phyloP scores from a whole-genome alignment of 2,329 filamentous ascomycete genomes.

The Ascochyta viciae-villosae region DNA sequence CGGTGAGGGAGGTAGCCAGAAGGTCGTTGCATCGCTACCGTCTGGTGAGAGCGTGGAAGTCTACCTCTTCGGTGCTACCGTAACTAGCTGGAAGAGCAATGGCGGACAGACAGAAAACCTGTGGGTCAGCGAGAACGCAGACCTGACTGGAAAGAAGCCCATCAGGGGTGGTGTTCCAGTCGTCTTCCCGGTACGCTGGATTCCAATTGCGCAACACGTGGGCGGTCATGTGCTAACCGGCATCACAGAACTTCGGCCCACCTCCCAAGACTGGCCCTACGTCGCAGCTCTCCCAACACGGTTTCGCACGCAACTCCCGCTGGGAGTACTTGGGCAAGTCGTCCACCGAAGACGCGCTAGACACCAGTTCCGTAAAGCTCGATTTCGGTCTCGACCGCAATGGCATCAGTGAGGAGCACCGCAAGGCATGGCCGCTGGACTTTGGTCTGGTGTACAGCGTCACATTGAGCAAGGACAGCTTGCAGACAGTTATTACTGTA shows the following conservation, averaged over 20 bases:
- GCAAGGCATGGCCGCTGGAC: slow-evolving; percentile 80
- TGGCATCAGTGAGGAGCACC: slow-evolving; percentile 72
- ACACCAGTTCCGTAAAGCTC: slow-evolving; percentile 75
- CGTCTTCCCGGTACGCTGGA: slow-evolving; percentile 80
- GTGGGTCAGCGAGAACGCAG: slow-evolving; percentile 81
- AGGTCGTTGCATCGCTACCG: slow-evolving; percentile 80
- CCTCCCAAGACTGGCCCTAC: slow-evolving; percentile 80
- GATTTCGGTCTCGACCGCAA: slow-evolving; percentile 88
- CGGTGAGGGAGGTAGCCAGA: slow-evolving; percentile 73
- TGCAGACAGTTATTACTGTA: slow-evolving; percentile 84
- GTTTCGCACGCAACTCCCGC: slow-evolving; percentile 85
- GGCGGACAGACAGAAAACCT: slow-evolving; percentile 77
- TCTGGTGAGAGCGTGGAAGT: slow-evolving; percentile 87
- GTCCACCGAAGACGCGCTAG: slow-evolving; percentile 65
- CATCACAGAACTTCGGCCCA: slow-evolving; percentile 75
- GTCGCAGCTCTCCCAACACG: slow-evolving; percentile 84
- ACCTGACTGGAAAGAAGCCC: slow-evolving; percentile 84
- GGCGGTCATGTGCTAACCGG: slow-evolving; percentile 13
- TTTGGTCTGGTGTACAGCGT: slow-evolving; percentile 95
- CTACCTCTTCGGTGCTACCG: slow-evolving; percentile 88
- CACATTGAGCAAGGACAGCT: slow-evolving; percentile 74
- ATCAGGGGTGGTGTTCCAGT: slow-evolving; percentile 91
- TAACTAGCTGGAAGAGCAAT: slow-evolving; percentile 90
- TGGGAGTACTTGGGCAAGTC: slow-evolving; percentile 97
- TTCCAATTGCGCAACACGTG: background rate